phyloP scores from a whole-genome alignment of 2,329 filamentous ascomycete genomes.

The Alternaria alternata region DNA sequence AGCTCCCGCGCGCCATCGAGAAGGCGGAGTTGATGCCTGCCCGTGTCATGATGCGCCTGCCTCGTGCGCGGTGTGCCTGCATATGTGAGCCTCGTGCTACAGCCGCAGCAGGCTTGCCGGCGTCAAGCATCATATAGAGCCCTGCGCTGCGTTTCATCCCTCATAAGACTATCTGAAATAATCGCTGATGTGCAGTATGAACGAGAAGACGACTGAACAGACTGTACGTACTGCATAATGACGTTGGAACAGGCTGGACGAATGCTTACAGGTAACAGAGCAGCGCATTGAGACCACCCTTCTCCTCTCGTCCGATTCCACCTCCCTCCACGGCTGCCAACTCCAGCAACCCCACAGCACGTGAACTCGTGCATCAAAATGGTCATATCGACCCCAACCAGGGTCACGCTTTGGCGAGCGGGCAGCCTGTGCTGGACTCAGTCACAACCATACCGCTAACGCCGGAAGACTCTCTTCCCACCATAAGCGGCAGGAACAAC shows the following conservation, averaged over 20 bases:
- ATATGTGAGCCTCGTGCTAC: slow-evolving; percentile 11
- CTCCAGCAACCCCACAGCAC: slow-evolving; percentile 9
- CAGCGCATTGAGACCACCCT: slow-evolving; percentile 30
- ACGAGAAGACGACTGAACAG: slow-evolving; percentile 19
- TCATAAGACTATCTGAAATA: slow-evolving; percentile 3
- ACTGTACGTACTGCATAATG: slow-evolving; percentile 1
- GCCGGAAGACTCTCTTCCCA: slow-evolving; percentile 44
- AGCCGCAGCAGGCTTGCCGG: slow-evolving; percentile 3
- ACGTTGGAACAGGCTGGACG: background rate
- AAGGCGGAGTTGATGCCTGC: slow-evolving; percentile 4
- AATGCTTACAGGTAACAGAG: slow-evolving; percentile 6
- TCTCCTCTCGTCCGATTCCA: slow-evolving; percentile 33
- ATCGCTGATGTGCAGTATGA: slow-evolving; percentile 20
- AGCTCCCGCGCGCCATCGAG: slow-evolving; percentile 7
- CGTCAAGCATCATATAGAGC: slow-evolving; percentile 10
- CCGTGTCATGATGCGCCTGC: slow-evolving; percentile 3
- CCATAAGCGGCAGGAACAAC: slow-evolving; percentile 35
- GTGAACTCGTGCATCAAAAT: background rate
- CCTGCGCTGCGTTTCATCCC: background rate
- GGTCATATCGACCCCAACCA: background rate
- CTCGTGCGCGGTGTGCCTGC: background rate
- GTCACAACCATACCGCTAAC: slow-evolving; percentile 29
- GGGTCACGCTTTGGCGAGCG: background rate
- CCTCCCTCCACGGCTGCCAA: slow-evolving; percentile 15
- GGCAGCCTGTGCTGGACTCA: slow-evolving; percentile 33